Percentiles rank a stretch among this genome's conserved stretches.
phyloP scores from a whole-genome alignment of 495 filamentous ascomycete genomes.

The Gamarada debralockiae region DNA sequence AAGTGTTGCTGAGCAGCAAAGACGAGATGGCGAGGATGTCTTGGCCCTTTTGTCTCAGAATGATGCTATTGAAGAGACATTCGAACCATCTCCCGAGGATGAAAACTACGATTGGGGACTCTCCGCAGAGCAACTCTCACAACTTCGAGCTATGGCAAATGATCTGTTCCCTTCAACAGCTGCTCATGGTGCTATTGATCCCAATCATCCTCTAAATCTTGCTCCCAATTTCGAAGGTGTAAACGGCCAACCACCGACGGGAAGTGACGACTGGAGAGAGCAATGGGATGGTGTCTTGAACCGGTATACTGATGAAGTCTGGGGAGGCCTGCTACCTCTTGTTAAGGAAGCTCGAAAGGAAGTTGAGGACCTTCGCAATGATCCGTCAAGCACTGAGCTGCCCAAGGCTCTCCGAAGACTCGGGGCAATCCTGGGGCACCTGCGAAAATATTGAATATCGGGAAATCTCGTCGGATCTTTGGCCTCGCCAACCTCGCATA shows the following conservation, averaged over 20 bases:
- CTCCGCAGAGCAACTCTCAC: slow-evolving; percentile 19
- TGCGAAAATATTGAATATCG: slow-evolving; percentile 13
- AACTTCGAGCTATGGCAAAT: slow-evolving; percentile 16
- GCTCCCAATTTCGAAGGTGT: slow-evolving; percentile 3
- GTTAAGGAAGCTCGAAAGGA: slow-evolving; percentile 60
- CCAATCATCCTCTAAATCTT: slow-evolving; percentile 24
- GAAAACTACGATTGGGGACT: slow-evolving; percentile 31
- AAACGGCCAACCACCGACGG: slow-evolving; percentile 26
- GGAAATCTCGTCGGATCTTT: too few relatives aligned
- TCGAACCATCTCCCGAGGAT: slow-evolving; percentile 1
- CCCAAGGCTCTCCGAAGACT: slow-evolving; percentile 23
- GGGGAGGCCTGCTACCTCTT: slow-evolving; percentile 65
- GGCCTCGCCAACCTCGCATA: too few relatives aligned
- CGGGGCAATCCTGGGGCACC: slow-evolving; percentile 20
- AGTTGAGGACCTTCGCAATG: slow-evolving; percentile 34
- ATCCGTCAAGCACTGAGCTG: slow-evolving; percentile 26
- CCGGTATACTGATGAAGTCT: slow-evolving; percentile 71
- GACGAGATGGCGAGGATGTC: slow-evolving; percentile 40
- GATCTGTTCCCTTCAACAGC: slow-evolving; percentile 14
- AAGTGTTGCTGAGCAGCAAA: slow-evolving; percentile 32
- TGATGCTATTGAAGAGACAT: slow-evolving; percentile 11
- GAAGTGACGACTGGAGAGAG: slow-evolving; percentile 39
- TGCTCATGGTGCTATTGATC: slow-evolving; percentile 2
- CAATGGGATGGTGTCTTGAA: slow-evolving; percentile 63
- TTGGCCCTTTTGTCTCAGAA: slow-evolving; percentile 29